Base-by-base conservation (phyloP, 768 basidiomycete species). In the Russula foetens region DNA sequence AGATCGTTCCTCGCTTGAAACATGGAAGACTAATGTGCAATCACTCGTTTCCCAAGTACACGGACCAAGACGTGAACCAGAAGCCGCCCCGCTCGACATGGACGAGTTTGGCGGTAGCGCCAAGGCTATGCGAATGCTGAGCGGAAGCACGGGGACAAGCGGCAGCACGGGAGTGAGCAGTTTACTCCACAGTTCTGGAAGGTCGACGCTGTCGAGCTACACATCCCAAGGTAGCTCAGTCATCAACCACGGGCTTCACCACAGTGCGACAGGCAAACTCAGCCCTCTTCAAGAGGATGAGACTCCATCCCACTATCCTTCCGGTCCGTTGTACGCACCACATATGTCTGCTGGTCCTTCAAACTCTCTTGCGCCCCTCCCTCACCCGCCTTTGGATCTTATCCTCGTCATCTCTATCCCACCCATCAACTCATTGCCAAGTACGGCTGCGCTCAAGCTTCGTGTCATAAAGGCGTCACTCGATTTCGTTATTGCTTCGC, bases 381-480 rank as follows among this genome's bases (percentile, higher is more conserved):
- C 84, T 15, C 95, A 98, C 69, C 88, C 94, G 0, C 81, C 92
- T 5, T 77, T 97, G 67, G 97, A 99, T 72, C 81, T 99, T 63
- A 90, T 98, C 69, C 81, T 98, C 57, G 88, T 98, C 57, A 75
- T 98, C 41, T 92, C 94, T 14, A 76, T 98, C 2, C 93, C 96
- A 5, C 81, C 89, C 7, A 81, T 86, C 0, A 78, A 75, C 47
- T 80, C 88, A 33, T 78, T 81, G 23, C 87, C 85, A 8, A 87
- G 88, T 66, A 90, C 91, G 7, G 87, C 91, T 4, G 82, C 84
- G 57, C 82, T 98, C 66, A 98, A 98, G 73, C 69, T 89, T 51
- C 88, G 92, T 44, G 89, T 98, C 26, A 90, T 99, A 75, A 87
- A 86, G 69, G 80, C 86, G 9, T 88, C 94, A 0, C 78, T 99